Percentiles rank a stretch among this genome's conserved stretches.
Conservation (phyloP, 2,329 filamentous ascomycete genomes). For the Penicillium sp. region DNA sequence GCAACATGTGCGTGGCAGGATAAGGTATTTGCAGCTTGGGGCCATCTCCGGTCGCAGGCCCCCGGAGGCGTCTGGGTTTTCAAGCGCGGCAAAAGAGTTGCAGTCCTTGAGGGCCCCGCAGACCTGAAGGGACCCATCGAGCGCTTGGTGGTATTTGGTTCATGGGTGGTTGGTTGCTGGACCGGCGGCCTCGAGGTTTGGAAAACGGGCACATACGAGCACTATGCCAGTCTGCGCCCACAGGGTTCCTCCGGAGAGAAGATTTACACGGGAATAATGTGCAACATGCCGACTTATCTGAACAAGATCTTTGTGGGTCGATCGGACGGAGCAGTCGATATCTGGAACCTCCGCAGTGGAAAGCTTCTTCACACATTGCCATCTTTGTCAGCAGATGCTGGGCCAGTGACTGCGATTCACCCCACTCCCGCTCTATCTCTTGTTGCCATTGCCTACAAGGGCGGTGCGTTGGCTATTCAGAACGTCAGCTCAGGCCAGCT, state of each 20-base stretch:
- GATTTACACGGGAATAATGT: constrained; percentile 73
- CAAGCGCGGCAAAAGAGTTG: constrained; percentile 82
- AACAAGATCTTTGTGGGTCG: constrained; percentile 94
- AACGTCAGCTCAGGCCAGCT: constrained; percentile 77
- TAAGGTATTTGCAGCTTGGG: constrained; percentile 86
- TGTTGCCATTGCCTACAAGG: constrained; percentile 82
- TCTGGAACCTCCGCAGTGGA: constrained; percentile 93
- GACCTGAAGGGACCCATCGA: constrained; percentile 68
- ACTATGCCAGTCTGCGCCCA: constrained; percentile 78
- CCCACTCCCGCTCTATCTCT: constrained; percentile 81
- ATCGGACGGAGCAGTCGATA: constrained; percentile 85
- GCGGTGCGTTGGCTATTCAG: constrained; percentile 74
- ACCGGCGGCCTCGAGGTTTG: constrained; percentile 79
- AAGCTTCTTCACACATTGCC: constrained; percentile 89
- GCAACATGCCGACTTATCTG: constrained; percentile 88
- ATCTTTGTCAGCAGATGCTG: constrained; percentile 69
- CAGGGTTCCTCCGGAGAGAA: constrained; percentile 60
- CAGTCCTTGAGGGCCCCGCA: constrained; percentile 67
- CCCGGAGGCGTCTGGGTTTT: constrained; percentile 79
- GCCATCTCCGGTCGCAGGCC: constrained; percentile 50
- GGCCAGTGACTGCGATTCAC: constrained; percentile 82
- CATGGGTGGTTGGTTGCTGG: constrained; percentile 84
- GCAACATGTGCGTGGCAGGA: constrained; percentile 87
- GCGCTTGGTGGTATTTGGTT: constrained; percentile 78
- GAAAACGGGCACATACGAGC: constrained; percentile 78